Evolutionary conservation across 108 stramenopile species (phyloP), one percentile per base, ranked within the genome.

Genomic region (Craspedostauros australis): DNA sequence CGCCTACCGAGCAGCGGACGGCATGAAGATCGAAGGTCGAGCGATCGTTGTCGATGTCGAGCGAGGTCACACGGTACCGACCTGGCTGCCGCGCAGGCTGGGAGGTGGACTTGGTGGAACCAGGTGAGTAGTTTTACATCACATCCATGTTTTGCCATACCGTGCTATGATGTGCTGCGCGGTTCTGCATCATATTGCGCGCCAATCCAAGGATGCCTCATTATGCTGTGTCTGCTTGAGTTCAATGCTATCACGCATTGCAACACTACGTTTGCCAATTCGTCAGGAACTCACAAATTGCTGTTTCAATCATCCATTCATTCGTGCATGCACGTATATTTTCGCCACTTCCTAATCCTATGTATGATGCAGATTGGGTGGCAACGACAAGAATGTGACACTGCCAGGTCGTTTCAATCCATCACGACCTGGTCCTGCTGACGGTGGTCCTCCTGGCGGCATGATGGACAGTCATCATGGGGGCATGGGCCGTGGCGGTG

Each of bases 61-160:
- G 56, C 81, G 98, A 11, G 97, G 94, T 12, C 93, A 95, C 58
- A 97, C 97, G 2, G 95, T 98, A n/a, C 88, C 80, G 16, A 84
- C 82, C 44, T 98, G 95, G 95, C 26, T 80, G 45, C 96, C 96
- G 4, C 75, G 88, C 27, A 60, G 89, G 1, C 64, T 94, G 14
- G 96, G 94, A 2, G 95, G 95, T 5, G 95, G 95, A 22, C 62
- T 96, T 34, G 95, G 95, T 25, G 84, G 83, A 11, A 85, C 86
- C 34, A 63, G 88, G 56, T 66, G n/a, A n/a, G n/a, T n/a, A n/a
- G 16, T 37, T 19, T 42, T 54, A 19, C 23, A 42, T 11, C 12
- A 12, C 12, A 12, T 12, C 9, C 12, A 11, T 36, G 34, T 9
- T 36, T 36, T 36, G 34, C 12, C 34, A 11, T 18, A 25, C n/a